Evolutionary conservation across 306 rosid species (phyloP).

Genomic region (Erythrophleum fordii): DNA sequence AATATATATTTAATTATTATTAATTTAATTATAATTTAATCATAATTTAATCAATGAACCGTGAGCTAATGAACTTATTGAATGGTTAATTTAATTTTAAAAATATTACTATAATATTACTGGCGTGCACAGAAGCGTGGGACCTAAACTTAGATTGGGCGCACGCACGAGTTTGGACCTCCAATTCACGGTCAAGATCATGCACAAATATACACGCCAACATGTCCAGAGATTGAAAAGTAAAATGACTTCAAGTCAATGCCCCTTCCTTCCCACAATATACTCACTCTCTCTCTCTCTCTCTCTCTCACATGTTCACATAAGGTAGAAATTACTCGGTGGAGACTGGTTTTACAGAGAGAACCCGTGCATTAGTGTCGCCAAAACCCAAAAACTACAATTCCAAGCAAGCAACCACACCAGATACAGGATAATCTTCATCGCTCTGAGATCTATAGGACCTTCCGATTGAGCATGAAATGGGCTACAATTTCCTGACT

Average conservation of each 20-base stretch:
- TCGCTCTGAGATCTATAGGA: slow-evolving; percentile 51
- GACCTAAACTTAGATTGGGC: neutral
- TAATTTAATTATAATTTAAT: too few species aligned
- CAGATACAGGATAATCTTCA: slow-evolving; percentile 33
- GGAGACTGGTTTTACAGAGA: slow-evolving; percentile 35
- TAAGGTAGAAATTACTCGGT: slow-evolving; percentile 28
- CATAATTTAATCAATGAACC: too few species aligned
- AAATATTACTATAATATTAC: too few species aligned
- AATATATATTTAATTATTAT: too few species aligned
- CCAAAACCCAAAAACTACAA: neutral
- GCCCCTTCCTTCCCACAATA: neutral
- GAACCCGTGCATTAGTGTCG: neutral
- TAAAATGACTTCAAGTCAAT: neutral
- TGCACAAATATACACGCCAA: slow-evolving; percentile 30
- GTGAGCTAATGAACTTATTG: too few species aligned
- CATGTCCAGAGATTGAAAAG: neutral
- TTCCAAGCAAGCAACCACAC: neutral
- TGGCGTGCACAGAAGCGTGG: neutral
- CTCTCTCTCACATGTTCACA: neutral
- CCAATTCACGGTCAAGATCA: slow-evolving; percentile 46
- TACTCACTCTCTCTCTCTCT: neutral
- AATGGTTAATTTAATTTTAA: too few species aligned
- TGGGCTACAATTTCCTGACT: slow-evolving; percentile 32
- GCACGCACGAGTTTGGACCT: slow-evolving; percentile 35
- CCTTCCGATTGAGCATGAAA: slow-evolving; percentile 31